These are phyloP conservation scores for Herpetomonas muscarum DNA, from an alignment of 208 protist genomes.

Conservation along the genomic window DNA sequence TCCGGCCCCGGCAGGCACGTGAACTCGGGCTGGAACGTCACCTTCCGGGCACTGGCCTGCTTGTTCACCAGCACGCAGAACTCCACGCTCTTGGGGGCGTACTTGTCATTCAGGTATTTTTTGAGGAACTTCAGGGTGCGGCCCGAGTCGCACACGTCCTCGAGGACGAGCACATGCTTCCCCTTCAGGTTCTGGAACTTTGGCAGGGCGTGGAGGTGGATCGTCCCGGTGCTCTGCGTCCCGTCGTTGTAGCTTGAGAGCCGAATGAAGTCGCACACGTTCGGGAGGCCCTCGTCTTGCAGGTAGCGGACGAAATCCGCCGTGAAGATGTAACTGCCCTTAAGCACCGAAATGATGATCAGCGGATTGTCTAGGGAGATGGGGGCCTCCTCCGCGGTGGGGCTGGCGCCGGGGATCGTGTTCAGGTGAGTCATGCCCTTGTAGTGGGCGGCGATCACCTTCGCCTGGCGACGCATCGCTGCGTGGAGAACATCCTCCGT, in stretches of 20 bases:
- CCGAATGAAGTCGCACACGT: conserved; percentile 86
- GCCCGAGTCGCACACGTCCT: conserved; percentile 88
- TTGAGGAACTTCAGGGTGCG: conserved; percentile 67
- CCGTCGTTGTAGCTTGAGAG: conserved; percentile 66
- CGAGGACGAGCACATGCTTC: conserved; percentile 87
- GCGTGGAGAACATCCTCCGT: conserved; percentile 67
- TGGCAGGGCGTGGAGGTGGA: conserved; percentile 47
- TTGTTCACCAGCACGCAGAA: conserved; percentile 82
- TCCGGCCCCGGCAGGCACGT: conserved; percentile 62
- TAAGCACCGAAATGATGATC: conserved; percentile 85
- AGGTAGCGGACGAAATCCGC: conserved; percentile 86
- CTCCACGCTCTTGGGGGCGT: conserved; percentile 59
- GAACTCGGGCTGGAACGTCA: conserved; percentile 56
- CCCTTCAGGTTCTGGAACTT: conserved; percentile 56
- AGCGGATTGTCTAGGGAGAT: conserved; percentile 80
- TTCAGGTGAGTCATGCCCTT: conserved; percentile 43
- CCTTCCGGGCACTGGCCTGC: conserved; percentile 47
- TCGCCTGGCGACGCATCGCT: conserved; percentile 44
- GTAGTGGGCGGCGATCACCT: conserved; percentile 68
- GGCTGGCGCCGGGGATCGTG: conserved; percentile 8
- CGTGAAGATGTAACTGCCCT: conserved; percentile 90
- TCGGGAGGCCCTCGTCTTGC: conserved; percentile 51
- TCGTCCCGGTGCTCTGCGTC: conserved; percentile 56
- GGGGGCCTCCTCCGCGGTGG: conserved; percentile 17
- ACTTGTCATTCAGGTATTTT: conserved; percentile 28